Evolutionary conservation across 768 basidiomycete genomes (phyloP).

Genomic region (Dacryopinax spathularia): DNA sequence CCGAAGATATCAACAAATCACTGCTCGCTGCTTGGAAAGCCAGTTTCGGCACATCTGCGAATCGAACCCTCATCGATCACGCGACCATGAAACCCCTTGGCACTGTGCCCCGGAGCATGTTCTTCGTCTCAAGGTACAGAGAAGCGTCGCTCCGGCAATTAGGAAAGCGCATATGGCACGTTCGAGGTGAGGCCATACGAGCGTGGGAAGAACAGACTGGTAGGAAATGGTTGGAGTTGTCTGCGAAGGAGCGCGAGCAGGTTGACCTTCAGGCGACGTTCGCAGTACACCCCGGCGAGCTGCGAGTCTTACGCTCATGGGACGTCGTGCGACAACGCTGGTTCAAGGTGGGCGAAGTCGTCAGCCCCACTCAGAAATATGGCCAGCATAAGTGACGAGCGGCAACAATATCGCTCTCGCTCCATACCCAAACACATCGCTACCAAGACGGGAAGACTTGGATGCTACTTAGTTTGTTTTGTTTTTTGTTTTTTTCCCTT

Average conservation of each 20-base stretch:
- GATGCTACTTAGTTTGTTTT: background rate
- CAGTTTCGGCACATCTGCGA: conserved; percentile 26
- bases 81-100: background rate
- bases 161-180: background rate
- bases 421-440: background rate
- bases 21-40: conserved; percentile 20
- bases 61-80: background rate
- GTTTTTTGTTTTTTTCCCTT: background rate
- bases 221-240: background rate
- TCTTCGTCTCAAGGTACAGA: background rate
- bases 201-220: background rate
- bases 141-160: background rate
- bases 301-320: background rate
- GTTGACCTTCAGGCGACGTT: background rate
- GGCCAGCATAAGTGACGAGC: no score
- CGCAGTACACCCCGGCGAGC: background rate
- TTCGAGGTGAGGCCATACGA: background rate
- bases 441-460: background rate
- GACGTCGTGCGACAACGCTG: background rate
- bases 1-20: conserved; percentile 25
- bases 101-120: background rate
- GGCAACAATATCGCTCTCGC: no score
- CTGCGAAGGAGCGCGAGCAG: background rate
- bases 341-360: background rate
- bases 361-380: background rate